Base-by-base conservation (phyloP, 2,329 filamentous ascomycete genomes). In the Shiraia bambusicola region DNA sequence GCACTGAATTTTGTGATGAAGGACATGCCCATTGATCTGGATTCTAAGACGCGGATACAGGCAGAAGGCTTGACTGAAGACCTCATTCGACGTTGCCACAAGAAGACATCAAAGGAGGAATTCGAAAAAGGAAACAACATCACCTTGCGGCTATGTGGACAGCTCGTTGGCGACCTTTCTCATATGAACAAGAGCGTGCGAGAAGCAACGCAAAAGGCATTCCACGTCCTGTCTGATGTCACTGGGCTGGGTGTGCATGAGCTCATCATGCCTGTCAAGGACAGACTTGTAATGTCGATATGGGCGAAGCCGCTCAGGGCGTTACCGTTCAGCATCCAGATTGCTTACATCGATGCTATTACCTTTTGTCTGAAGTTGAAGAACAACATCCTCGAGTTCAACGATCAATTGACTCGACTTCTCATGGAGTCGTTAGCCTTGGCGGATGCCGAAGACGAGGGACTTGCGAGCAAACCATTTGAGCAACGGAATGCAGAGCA, bases 1-100 rank as follows among this genome's bases (percentile, higher is more conserved):
- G 88, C 91, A n/a, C 76, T 99, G 40, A 85, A 95, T 71, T 96
- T 95, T 69, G 91, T 98, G 51, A 89, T 98, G 73, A 98, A 98
- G 71, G 93, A 98, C 64, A 96, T 96, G 79, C 93, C 94, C 0
- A 81, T 88, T 40, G 93, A 98, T 65, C 78, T 98, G 1, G 92
- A 94, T 1, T 90, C 94, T 42, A 91, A 86, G 61, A 96, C 93
- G 2, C 80, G 93, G 26, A 77, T 84, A 25, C 83, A 88, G 45
- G 91, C 93, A 0, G 88, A 94, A 67, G 79, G 84, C 14, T 94
- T 92, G 0, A 76, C 98, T 15, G 84, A 92, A 56, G 78, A 88
- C 29, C 80, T 97, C 22, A 76, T 96, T 25, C 77, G 80, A 43
- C 83, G 85, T 42, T 91, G 91, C 63, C 91, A 87, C 29, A 87